Percentiles rank a stretch among this genome's conserved stretches.
Conservation (phyloP, 2,329 filamentous ascomycete species). For the Aureobasidium sp. region DNA sequence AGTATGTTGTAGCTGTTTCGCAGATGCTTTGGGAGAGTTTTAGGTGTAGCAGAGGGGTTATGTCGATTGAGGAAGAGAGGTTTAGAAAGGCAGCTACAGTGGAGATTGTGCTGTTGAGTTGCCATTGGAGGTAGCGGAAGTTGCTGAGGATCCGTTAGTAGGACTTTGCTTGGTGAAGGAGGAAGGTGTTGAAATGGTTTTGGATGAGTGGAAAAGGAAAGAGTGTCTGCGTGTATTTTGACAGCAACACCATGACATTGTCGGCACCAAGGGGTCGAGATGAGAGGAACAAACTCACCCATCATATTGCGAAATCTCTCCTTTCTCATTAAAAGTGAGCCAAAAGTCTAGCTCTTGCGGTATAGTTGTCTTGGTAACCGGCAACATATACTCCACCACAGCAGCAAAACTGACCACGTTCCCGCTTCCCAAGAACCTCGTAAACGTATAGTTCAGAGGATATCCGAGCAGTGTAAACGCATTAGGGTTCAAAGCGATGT, state of each 20-base stretch:
- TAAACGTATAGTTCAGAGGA: slow-evolving; percentile 1
- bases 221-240: too few relatives aligned
- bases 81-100: too few relatives aligned
- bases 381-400: neutral
- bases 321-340: neutral
- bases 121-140: too few relatives aligned
- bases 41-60: neutral
- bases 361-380: neutral
- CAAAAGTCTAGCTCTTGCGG: neutral
- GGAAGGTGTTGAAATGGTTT: too few relatives aligned
- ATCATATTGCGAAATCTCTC: slow-evolving; percentile 1
- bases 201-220: too few relatives aligned
- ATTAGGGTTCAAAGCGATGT: slow-evolving; percentile 2
- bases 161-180: neutral
- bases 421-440: neutral
- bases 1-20: neutral
- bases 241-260: too few relatives aligned
- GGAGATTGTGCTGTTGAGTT: too few relatives aligned
- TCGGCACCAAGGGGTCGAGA: neutral
- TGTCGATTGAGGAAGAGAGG: too few relatives aligned
- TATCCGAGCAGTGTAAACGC: neutral
- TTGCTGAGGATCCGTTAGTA: neutral
- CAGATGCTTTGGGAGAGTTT: neutral
- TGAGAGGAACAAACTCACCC: neutral
- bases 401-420: neutral